Base-by-base conservation (phyloP, 495 filamentous ascomycete species). In the Bacidia rubella region DNA sequence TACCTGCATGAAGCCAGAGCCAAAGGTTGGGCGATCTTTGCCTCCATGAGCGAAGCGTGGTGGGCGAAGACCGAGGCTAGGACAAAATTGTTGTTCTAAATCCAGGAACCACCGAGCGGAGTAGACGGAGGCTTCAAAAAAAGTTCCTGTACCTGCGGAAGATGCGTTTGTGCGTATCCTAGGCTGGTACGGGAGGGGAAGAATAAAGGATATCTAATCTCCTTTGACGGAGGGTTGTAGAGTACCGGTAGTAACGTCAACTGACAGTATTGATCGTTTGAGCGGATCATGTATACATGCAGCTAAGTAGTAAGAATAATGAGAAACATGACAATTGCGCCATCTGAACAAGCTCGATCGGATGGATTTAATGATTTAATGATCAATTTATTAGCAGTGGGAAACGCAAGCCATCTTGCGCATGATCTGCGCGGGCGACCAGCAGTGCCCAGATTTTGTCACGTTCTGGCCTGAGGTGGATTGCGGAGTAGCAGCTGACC, bases 131-230 rank as follows among this genome's bases (percentile, higher is more conserved):
- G 24, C 29, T 50, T 50, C 25, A 25, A 17, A n/a, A n/a, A n/a
- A n/a, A n/a, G 9, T 50, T 29, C 29, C 2, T 50, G 47, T 50
- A 35, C 47, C 47, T 50, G 47, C 47, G 47, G 47, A 50, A 20
- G 29, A 15, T 11, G 19, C 1, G 24, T 9, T 38, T 50, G 22
- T 25, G 47, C 22, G 24, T 50, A 5, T 22, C n/a, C 41, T 22
- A 44, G 41, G 21, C 26, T 47, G 20, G 44, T 15, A 17, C 19
- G 44, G 20, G 24, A 11, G 26, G 24, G 26, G 15, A 11, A 47
- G 19, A 22, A 25, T 20, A 12, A 5, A 15, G 5, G 29, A 35
- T 35, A 35, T 35, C 29, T 35, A 35, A 35, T 35, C 29, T 35
- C 29, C 29, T 35, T 35, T 5, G 29, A 7, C 29, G 29, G 29